phyloP scores from a whole-genome alignment of 148 eudicot genomes.

The Nepenthes gracilis region DNA sequence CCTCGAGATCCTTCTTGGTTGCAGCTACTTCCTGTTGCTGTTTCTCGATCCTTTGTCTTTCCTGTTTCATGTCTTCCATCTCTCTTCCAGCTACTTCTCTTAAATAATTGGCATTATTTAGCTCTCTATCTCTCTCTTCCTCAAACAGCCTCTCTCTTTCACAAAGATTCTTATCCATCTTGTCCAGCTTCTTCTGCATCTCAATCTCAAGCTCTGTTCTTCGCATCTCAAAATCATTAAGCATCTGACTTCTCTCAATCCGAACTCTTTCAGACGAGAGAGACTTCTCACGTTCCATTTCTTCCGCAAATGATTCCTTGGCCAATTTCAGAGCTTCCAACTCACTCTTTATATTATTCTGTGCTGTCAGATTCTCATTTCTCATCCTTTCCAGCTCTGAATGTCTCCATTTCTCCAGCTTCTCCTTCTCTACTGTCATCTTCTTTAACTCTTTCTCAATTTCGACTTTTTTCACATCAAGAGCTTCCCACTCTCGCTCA shows the following conservation, averaged over 20 bases:
- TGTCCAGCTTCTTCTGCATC: conserved; percentile 48
- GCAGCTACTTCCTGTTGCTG: conserved; percentile 47
- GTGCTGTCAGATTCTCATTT: conserved; percentile 47
- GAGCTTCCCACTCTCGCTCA: conserved; percentile 96
- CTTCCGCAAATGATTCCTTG: conserved; percentile 67
- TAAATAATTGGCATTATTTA: conserved; percentile 41
- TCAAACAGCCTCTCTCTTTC: conserved; percentile 53
- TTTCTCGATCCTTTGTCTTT: conserved; percentile 44
- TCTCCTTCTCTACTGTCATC: conserved; percentile 41
- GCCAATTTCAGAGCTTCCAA: conserved; percentile 64
- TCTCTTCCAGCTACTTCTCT: conserved; percentile 55
- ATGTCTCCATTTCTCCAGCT: conserved; percentile 48
- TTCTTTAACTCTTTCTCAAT: conserved; percentile 45
- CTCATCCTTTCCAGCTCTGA: conserved; percentile 64
- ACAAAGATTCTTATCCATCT: conserved; percentile 41
- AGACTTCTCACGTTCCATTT: conserved; percentile 71
- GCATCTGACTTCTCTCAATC: conserved; percentile 50
- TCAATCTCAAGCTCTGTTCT: conserved; percentile 66
- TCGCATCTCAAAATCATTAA: conserved; percentile 57
- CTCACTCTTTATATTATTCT: conserved; percentile 59
- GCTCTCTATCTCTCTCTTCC: conserved; percentile 64
- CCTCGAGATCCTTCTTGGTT: conserved; percentile 64
- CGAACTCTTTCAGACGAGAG: conserved; percentile 45
- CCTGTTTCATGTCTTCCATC: conserved; percentile 69
- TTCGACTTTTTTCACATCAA: conserved; percentile 67